Base-by-base conservation (phyloP, 1,139 yeast species). In the Yamadazyma siamensis region DNA sequence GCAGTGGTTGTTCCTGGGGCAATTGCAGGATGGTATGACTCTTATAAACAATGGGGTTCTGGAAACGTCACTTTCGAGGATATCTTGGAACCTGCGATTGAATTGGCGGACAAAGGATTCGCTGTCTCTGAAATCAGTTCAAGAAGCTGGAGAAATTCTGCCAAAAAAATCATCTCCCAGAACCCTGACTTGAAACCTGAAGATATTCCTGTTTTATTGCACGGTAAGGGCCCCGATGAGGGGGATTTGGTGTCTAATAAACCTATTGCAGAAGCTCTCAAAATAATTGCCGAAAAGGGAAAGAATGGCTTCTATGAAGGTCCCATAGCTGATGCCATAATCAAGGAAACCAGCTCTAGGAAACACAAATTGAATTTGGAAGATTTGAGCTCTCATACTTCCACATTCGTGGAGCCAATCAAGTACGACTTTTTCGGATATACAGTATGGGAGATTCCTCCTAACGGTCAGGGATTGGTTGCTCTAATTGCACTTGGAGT, bases 381-480 rank as follows among this genome's bases (percentile, higher is more conserved):
- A 3, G 95, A 85, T 50, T 62, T 85, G 15, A 12, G 28, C 6
- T 20, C 32, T 12, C 89, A 82, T 52, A 54, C 64, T 0, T 72
- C 87, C 2, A 66, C 80, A 0, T 66, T 75, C 43, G 78, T 80
- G 12, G 77, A 77, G 1, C 87, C 91, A 2, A 72, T 82, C 17
- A 56, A 60, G 10, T 54, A 75, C 32, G 71, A 65, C 16, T 59
- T 72, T 36, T 52, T 65, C 33, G 70, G 72, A 34, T 49, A 53
- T 27, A 59, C 67, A 38, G 47, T 76, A 39, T 80, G 86, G 82
- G 91, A 82, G 50, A 79, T 81, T 38, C 91, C 94, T 6, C 94
- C 94, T 17, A 84, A 80, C 50, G 88, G 94, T 4, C 85, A 82
- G 32, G 94, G 91, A 3, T 56, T 83, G 16, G 83, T 83, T 23